Evolutionary conservation across 345 rosid species (phyloP), one percentile per base, ranked within the genome.

Genomic region (Garcia nutans): DNA sequence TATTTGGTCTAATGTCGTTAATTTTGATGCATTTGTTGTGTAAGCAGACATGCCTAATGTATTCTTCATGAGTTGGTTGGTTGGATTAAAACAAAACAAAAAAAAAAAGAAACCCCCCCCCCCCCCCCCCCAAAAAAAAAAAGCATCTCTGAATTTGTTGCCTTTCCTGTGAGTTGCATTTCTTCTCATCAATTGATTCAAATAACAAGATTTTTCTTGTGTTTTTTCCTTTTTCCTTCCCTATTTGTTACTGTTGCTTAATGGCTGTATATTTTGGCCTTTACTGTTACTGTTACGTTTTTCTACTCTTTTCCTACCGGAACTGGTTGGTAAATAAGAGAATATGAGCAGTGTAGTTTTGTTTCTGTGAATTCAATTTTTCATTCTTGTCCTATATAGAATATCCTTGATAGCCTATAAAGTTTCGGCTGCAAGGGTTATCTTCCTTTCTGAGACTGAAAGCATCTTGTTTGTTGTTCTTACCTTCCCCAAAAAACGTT

Each of bases 21-120:
- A 80, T 81, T 83, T 76, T 83, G 82, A 72, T 86, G 88, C 88
- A 86, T 78, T 83, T 85, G 80, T 81, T 86, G 84, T 84, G 87
- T 82, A 84, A 82, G 76, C 87, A 79, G 86, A 79, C 85, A 79
- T 84, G 86, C 84, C 82, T 77, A 70, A 68, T 86, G 87, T 81
- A 88, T 85, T 88, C 81, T 81, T 83, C 78, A 70, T 79, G 65
- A 60, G 75, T 72, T 66, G 77, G 85, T 79, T 82, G 87, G 86
- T 58, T 84, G 76, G 84, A 66, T 82, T 67, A 19, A 67, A 44
- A 42, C 41, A 37, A 37, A 37, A 37, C 41, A 26, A 31, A 52
- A 54, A 6, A 37, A 37, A 37, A 60, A 6, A 45, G 6, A 45
- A 45, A 45, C 8, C 1, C 49, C n/a, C n/a, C n/a, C n/a, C n/a